A percentile compares a stretch with the other conserved stretches of the same genome.
Conservation (phyloP, 495 filamentous ascomycete genomes). For the Choiromyces venosus region DNA sequence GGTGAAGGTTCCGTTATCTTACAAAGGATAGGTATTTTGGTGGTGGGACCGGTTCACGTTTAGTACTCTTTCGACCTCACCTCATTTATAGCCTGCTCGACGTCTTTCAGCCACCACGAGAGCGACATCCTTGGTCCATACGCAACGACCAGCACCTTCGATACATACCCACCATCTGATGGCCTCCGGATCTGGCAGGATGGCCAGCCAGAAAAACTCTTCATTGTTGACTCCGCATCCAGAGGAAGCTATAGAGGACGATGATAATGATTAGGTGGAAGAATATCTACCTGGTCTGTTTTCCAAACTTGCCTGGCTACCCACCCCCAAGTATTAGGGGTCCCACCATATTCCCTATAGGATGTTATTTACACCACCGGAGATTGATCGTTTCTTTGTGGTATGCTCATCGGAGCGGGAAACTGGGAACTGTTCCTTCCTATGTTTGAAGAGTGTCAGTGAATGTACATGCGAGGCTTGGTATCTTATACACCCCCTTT, state of each 20-base stretch:
- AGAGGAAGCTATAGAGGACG: conserved; percentile 29
- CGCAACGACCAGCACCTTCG: conserved; percentile 8
- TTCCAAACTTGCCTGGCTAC: too few species aligned
- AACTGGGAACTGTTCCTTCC: too few species aligned
- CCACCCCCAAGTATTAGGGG: too few species aligned
- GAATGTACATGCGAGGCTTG: too few species aligned
- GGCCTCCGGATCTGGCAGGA: conserved; percentile 15
- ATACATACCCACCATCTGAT: conserved; percentile 34
- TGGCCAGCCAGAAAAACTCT: conserved; percentile 11
- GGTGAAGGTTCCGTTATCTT: conserved; percentile 75
- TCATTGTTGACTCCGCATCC: too few species aligned
- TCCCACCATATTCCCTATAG: too few species aligned
- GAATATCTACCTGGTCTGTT: conserved; percentile 78
- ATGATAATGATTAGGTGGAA: conserved; percentile 61
- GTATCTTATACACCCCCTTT: too few species aligned
- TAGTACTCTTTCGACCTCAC: conserved; percentile 16
- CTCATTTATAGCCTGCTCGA: background rate
- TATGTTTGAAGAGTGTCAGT: too few species aligned
- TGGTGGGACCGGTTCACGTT: conserved; percentile 41
- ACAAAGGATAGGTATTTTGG: conserved; percentile 55
- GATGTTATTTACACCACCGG: too few species aligned
- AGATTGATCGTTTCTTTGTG: too few species aligned
- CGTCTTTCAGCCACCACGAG: conserved; percentile 5
- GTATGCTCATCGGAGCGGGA: too few species aligned
- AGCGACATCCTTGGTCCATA: conserved; percentile 25